Percentiles rank a stretch among this genome's conserved stretches.
These are phyloP conservation scores for Tricholoma sp. DNA, from an alignment of 768 basidiomycete genomes.

Conservation along the genomic window DNA sequence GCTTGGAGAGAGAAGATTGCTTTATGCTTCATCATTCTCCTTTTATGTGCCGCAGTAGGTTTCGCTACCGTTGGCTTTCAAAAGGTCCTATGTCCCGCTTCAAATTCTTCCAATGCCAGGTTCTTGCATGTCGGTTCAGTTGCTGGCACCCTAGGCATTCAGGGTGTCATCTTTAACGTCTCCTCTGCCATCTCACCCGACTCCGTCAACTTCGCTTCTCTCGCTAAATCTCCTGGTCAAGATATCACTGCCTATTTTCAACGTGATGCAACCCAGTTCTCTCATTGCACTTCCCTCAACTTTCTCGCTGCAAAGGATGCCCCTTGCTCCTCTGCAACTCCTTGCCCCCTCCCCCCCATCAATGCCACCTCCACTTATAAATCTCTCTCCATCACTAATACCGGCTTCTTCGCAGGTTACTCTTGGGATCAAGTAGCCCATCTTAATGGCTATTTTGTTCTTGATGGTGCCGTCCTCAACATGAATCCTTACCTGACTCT, in stretches of 20 bases:
- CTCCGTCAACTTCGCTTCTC: constrained; percentile 52
- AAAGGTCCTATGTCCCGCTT: constrained; percentile 81
- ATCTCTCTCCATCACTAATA: constrained; percentile 61
- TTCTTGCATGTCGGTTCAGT: constrained; percentile 54
- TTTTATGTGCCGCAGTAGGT: constrained; percentile 77
- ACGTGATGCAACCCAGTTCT: constrained; percentile 61
- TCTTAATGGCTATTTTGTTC: constrained; percentile 73
- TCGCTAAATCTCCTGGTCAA: constrained; percentile 62
- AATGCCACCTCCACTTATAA: constrained; percentile 51
- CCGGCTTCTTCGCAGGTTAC: constrained; percentile 74
- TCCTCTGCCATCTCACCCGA: constrained; percentile 45
- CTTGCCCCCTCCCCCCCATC: constrained; percentile 66
- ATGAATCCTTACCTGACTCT: constrained; percentile 78
- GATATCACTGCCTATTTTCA: constrained; percentile 89
- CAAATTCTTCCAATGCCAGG: constrained; percentile 33
- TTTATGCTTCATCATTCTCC: constrained; percentile 78
- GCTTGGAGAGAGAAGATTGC: constrained; percentile 99
- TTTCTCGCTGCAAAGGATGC: constrained; percentile 70
- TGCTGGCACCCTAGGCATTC: constrained; percentile 66
- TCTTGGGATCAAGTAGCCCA: constrained; percentile 82
- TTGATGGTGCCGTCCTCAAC: constrained; percentile 94
- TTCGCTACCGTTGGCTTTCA: constrained; percentile 95
- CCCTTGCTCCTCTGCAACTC: constrained; percentile 56
- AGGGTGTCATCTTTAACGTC: constrained; percentile 75
- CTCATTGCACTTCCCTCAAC: constrained; percentile 54